These are phyloP conservation scores for Musa troglodytarum DNA, from an alignment of 176 grass and related monocot genomes.

Conservation along the genomic window DNA sequence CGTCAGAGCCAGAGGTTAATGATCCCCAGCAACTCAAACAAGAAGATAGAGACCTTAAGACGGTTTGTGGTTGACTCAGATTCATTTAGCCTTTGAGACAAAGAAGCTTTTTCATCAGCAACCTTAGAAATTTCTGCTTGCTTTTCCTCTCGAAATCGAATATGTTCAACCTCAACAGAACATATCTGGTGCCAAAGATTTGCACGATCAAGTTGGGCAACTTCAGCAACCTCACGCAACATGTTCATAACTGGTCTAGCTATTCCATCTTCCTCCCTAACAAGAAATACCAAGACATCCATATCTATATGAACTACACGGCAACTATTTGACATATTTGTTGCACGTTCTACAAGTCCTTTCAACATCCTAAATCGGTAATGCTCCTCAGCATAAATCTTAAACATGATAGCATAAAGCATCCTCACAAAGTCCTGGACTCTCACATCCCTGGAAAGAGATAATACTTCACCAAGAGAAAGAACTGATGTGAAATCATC, in stretches of 20 bases:
- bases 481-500: slow-evolving; percentile 86
- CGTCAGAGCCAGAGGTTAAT: slow-evolving; percentile 7
- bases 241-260: slow-evolving; percentile 73
- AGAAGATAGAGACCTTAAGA: slow-evolving; percentile 44
- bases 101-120: slow-evolving; percentile 42
- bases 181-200: slow-evolving; percentile 90
- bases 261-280: slow-evolving; percentile 61
- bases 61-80: slow-evolving; percentile 40
- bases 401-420: slow-evolving; percentile 89
- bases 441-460: slow-evolving; percentile 51
- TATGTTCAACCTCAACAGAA: slow-evolving; percentile 78
- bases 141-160: slow-evolving; percentile 60
- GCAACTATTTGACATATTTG: slow-evolving; percentile 68
- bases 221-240: slow-evolving; percentile 71
- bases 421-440: slow-evolving; percentile 70
- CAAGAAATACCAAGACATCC: slow-evolving; percentile 87
- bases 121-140: slow-evolving; percentile 59
- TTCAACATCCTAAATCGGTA: slow-evolving; percentile 88
- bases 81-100: slow-evolving; percentile 40
- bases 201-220: slow-evolving; percentile 72
- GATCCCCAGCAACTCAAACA: slow-evolving; percentile 13
- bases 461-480: slow-evolving; percentile 82
- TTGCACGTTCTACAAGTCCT: slow-evolving; percentile 75
- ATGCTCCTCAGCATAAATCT: slow-evolving; percentile 66
- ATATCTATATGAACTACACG: slow-evolving; percentile 77